phyloP scores from a whole-genome alignment of 2,329 filamentous ascomycete genomes.

The Fusarium tanahbumbuense region DNA sequence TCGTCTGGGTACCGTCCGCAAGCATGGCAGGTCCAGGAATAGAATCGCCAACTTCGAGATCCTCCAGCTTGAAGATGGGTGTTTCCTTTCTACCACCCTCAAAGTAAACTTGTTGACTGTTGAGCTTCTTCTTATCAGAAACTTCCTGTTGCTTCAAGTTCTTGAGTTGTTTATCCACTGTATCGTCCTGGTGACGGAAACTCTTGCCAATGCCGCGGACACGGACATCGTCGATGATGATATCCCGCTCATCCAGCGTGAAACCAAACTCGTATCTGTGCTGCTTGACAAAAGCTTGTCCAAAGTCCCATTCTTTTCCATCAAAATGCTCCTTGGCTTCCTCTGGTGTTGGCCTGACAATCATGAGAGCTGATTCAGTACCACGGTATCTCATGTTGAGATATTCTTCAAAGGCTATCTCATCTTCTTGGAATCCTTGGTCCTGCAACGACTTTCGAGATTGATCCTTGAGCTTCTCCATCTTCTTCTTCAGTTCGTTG shows the following conservation, averaged over 20 bases:
- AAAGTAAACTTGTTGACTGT: slow-evolving; percentile 81
- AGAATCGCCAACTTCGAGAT: slow-evolving; percentile 77
- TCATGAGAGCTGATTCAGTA: slow-evolving; percentile 92
- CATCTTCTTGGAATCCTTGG: slow-evolving; percentile 81
- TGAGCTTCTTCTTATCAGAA: slow-evolving; percentile 70
- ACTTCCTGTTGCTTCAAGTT: slow-evolving; percentile 71
- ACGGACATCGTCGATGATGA: slow-evolving; percentile 90
- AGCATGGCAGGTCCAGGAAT: slow-evolving; percentile 86
- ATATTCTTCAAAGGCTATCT: slow-evolving; percentile 89
- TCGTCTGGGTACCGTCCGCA: slow-evolving; percentile 89
- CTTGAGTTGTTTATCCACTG: slow-evolving; percentile 84
- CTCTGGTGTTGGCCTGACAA: slow-evolving; percentile 76
- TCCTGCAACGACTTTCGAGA: slow-evolving; percentile 74
- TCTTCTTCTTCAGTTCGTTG: slow-evolving; percentile 75
- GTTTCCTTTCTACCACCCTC: slow-evolving; percentile 82
- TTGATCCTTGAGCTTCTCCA: slow-evolving; percentile 82
- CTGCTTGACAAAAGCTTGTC: slow-evolving; percentile 84
- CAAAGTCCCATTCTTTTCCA: slow-evolving; percentile 83
- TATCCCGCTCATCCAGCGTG: slow-evolving; percentile 83
- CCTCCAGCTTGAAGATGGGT: slow-evolving; percentile 83
- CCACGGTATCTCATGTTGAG: slow-evolving; percentile 93
- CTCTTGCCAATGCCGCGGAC: slow-evolving; percentile 91
- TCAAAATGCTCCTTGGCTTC: slow-evolving; percentile 69
- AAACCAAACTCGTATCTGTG: slow-evolving; percentile 96
- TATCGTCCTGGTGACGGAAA: slow-evolving; percentile 81